Percentiles rank a stretch among this genome's conserved stretches.
These are phyloP conservation scores for Starmera pachycereana DNA, from an alignment of 805 yeast genomes.

Conservation along the genomic window DNA sequence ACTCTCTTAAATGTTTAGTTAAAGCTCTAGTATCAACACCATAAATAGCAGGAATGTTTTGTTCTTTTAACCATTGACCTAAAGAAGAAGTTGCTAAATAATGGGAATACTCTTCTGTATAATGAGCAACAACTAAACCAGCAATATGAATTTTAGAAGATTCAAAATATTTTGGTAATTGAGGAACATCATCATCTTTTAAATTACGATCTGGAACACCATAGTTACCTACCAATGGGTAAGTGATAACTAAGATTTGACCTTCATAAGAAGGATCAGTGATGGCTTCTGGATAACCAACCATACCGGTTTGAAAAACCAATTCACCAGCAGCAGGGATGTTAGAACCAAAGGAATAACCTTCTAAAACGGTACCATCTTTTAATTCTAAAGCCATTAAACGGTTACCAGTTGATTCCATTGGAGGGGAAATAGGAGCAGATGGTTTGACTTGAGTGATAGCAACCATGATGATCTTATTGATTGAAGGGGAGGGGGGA, in stretches of 20 bases:
- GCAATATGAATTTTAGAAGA: constrained; percentile 89
- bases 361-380: constrained; percentile 80
- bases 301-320: constrained; percentile 99
- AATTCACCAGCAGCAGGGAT: constrained; percentile 89
- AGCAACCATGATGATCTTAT: constrained; percentile 21
- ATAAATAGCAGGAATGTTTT: constrained; percentile 90
- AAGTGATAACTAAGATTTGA: constrained; percentile 92
- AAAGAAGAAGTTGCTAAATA: constrained; percentile 86
- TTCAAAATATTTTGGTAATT: constrained; percentile 87
- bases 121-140: constrained; percentile 93
- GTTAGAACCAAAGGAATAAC: constrained; percentile 95
- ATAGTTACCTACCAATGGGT: constrained; percentile 95
- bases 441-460: constrained; percentile 33
- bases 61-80: constrained; percentile 86
- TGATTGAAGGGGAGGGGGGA: no score
- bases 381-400: constrained; percentile 82
- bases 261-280: constrained; percentile 99
- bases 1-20: constrained; percentile 85
- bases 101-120: constrained; percentile 94
- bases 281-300: constrained; percentile 95
- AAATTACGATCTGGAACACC: constrained; percentile 92
- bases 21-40: constrained; percentile 96
- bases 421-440: constrained; percentile 84
- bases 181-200: constrained; percentile 63
- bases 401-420: constrained; percentile 74